These are phyloP conservation scores for Aurinia saxatilis DNA, from an alignment of 345 rosid genomes.

Conservation along the genomic window DNA sequence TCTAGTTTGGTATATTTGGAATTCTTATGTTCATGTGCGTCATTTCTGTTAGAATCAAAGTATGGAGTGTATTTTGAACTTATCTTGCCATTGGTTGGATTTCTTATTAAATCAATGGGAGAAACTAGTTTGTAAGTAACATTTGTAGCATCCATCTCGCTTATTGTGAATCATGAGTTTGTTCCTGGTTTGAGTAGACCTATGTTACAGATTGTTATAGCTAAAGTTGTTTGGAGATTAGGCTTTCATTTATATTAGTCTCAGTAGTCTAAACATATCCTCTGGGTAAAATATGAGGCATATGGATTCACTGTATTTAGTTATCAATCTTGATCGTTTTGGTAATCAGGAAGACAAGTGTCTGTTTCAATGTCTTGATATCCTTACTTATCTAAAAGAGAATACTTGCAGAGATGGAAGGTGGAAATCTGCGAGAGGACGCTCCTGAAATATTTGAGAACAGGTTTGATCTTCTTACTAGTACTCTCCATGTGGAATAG, in stretches of 20 bases:
- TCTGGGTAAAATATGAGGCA: not conserved
- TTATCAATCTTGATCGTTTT: not conserved
- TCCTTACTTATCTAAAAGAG: constrained; percentile 1
- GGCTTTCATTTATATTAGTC: not conserved
- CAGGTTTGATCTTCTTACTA: constrained; percentile 31
- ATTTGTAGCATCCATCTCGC: not conserved
- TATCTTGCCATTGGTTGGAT: too few relatives aligned
- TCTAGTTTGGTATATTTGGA: not conserved
- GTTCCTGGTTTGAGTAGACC: not conserved
- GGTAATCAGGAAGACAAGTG: not conserved
- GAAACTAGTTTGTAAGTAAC: not conserved
- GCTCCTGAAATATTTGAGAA: constrained; percentile 55
- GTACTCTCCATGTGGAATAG: not conserved
- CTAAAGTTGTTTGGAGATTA: not conserved
- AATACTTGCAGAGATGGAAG: constrained; percentile 49
- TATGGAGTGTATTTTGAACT: too few relatives aligned
- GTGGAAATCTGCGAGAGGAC: constrained; percentile 61
- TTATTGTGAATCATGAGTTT: not conserved
- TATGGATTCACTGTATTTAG: not conserved
- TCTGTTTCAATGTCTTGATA: not conserved
- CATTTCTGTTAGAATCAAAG: not conserved
- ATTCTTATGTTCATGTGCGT: not conserved
- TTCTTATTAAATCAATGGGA: not conserved
- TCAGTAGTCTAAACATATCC: not conserved
- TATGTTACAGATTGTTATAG: not conserved